Conservation (phyloP, 345 rosid genomes). For the Populus euphratica region DNA sequence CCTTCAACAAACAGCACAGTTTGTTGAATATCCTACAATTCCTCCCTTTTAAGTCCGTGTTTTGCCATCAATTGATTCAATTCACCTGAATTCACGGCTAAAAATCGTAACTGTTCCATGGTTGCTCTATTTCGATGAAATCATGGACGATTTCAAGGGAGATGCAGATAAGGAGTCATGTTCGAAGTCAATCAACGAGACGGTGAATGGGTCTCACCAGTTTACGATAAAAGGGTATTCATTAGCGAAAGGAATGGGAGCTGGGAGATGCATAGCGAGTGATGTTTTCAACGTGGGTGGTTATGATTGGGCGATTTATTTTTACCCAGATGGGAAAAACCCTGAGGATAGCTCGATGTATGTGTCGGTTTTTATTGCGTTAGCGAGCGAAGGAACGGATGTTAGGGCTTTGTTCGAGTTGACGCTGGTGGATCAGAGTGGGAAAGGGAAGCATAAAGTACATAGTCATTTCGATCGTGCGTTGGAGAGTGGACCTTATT, state of each 20-base stretch:
- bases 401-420: constrained; percentile 89
- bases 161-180: constrained; percentile 39
- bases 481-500: constrained; percentile 86
- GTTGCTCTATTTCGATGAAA: constrained; percentile 29
- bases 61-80: background rate
- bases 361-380: constrained; percentile 80
- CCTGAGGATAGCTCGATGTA: constrained; percentile 65
- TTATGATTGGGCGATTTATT: constrained; percentile 87
- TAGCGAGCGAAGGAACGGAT: constrained; percentile 87
- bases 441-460: constrained; percentile 79
- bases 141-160: constrained; percentile 37
- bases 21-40: background rate
- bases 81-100: background rate
- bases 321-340: constrained; percentile 90
- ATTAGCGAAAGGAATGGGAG: constrained; percentile 72
- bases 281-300: constrained; percentile 84
- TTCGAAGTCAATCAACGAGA: constrained; percentile 64
- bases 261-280: constrained; percentile 76
- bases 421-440: constrained; percentile 87
- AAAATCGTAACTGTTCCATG: background rate
- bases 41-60: background rate
- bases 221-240: constrained; percentile 80
- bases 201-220: constrained; percentile 78
- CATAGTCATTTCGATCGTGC: constrained; percentile 93
- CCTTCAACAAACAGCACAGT: background rate